Evolutionary conservation across 768 basidiomycete genomes (phyloP).

Genomic region (Infundibulicybe gibba): DNA sequence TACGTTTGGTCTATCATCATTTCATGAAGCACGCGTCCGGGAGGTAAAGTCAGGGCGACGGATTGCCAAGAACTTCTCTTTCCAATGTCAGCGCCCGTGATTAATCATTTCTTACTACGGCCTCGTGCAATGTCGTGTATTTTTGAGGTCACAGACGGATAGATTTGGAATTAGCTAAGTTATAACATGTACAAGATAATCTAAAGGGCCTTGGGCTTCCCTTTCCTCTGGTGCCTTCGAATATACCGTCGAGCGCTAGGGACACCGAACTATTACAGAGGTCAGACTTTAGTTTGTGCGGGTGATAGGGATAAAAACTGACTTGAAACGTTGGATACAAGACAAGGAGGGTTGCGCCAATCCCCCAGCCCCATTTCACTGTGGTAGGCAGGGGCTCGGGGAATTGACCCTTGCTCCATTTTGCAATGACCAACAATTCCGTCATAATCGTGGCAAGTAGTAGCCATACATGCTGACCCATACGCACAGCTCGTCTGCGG

Average conservation of each 20-base stretch:
- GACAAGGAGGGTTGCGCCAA: conserved; percentile 54
- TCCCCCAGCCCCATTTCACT: conserved; percentile 67
- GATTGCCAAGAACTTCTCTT: no score
- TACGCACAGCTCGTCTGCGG: conserved; percentile 71
- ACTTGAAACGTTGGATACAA: conserved; percentile 72
- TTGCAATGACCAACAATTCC: conserved; percentile 74
- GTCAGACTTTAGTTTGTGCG: neutral
- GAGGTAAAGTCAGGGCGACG: no score
- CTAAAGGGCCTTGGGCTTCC: conserved; percentile 30
- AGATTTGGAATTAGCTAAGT: conserved; percentile 2
- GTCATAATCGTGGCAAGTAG: conserved; percentile 83
- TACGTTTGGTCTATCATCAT: no score
- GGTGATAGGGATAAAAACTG: conserved; percentile 18
- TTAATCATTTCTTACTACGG: no score
- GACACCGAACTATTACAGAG: conserved; percentile 56
- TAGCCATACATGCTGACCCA: conserved; percentile 90
- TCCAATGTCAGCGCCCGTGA: no score
- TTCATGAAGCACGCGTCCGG: no score
- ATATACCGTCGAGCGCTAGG: conserved; percentile 55
- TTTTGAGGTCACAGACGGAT: no score
- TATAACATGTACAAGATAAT: conserved; percentile 1
- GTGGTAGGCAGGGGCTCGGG: conserved; percentile 53
- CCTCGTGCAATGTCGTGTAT: no score
- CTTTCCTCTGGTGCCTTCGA: conserved; percentile 32
- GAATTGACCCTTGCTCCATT: conserved; percentile 79